Base-by-base conservation (phyloP, 192 early-diverging fungal species). In the Linnemannia exigua region DNA sequence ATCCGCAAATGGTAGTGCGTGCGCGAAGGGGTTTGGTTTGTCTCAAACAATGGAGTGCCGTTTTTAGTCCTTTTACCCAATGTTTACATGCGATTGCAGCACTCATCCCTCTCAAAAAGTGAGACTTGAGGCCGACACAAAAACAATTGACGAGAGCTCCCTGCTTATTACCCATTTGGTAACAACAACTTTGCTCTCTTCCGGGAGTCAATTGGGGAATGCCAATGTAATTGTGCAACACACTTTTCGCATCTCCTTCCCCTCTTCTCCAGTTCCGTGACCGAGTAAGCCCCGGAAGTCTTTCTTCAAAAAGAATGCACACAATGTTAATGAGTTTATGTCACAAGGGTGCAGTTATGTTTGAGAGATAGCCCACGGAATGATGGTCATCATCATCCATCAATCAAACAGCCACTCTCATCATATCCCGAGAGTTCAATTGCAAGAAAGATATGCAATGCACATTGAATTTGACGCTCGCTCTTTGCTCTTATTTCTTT, bases 1-100 rank as follows among this genome's bases (percentile, higher is more conserved):
- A 31, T 11, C 58, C 58, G 28, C 58, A 63, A 63, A 63, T 63
- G 58, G 58, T 63, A 63, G 28, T 63, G 58, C 58, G 58, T 63
- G 58, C 28, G 25, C 58, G 58, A 12, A n/a, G 58, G 58, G 1
- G 28, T 6, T 44, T 44, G 41, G 11, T 1, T 63, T 63, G 58
- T 63, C 58, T 63, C 28, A 25, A 25, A 63, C 28, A 16, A 31
- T 63, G 58, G 28, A 63, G 1, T 63, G 58, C 58, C 58, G 58
- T 12, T 63, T 63, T 63, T 63, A 63, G 58, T n/a, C 58, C 54
- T 28, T 63, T 7, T 63, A 25, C 3, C 12, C 52, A 25, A 1
- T 52, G 2, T 54, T n/a, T 3, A 54, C 19, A 54, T 22, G n/a
- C 51, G 50, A 52, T 52, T 52, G 50, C 19, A 15, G n/a, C 20